Evolutionary conservation across 768 basidiomycete species (phyloP).

Genomic region (Auricularia auricula-judae): DNA sequence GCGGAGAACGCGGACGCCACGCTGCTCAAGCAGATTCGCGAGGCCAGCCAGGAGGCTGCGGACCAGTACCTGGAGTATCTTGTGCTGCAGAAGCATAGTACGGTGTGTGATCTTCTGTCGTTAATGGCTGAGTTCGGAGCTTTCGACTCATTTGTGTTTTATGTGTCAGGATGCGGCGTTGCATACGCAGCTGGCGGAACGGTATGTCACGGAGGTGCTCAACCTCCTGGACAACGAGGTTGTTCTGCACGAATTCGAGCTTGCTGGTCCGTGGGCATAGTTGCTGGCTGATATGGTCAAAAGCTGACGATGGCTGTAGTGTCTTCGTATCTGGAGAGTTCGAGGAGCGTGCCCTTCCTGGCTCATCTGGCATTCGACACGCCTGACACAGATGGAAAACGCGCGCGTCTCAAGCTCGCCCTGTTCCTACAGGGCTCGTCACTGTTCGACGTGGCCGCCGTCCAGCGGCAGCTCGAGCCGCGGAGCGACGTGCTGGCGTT

Average conservation of each 20-base stretch:
- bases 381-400: conserved; percentile 66
- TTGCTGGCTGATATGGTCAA: conserved; percentile 1
- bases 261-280: neutral
- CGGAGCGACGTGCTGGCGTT: conserved; percentile 46
- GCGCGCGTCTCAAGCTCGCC: conserved; percentile 59
- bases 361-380: conserved; percentile 76
- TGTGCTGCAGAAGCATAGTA: conserved; percentile 55
- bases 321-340: conserved; percentile 39
- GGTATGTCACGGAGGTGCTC: conserved; percentile 45
- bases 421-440: conserved; percentile 72
- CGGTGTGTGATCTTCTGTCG: conserved; percentile 27
- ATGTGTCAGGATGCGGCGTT: conserved; percentile 46
- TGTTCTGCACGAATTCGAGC: neutral
- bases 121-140: neutral
- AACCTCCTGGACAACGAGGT: conserved; percentile 28
- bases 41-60: conserved; percentile 49
- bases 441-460: conserved; percentile 44
- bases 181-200: conserved; percentile 53
- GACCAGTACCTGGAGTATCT: conserved; percentile 71
- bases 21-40: conserved; percentile 44
- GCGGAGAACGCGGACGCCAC: conserved; percentile 47
- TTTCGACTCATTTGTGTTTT: neutral
- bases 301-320: conserved; percentile 21
- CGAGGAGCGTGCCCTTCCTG: conserved; percentile 34
- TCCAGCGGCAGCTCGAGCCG: conserved; percentile 34